Evolutionary conservation across 441 rosid genomes (phyloP).

Genomic region (Mallotus japonicus): DNA sequence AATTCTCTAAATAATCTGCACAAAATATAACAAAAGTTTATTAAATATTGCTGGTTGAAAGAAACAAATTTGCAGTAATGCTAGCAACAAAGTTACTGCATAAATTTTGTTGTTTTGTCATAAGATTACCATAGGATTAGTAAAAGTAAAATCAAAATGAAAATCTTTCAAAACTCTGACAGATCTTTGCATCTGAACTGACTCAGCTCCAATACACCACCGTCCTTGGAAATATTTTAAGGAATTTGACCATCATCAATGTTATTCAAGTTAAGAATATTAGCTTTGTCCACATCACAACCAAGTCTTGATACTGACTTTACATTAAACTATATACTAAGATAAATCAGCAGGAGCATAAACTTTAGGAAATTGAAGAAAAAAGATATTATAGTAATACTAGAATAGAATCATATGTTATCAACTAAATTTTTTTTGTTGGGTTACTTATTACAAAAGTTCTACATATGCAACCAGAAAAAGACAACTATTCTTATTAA

Average conservation of each 20-base stretch:
- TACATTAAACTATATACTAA: background rate
- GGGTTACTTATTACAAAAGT: background rate
- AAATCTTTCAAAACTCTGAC: background rate
- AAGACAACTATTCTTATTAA: background rate
- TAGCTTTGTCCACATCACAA: constrained; percentile 13
- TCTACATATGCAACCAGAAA: background rate
- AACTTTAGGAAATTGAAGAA: background rate
- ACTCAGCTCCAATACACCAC: background rate
- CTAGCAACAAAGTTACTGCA: no score
- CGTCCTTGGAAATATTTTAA: background rate
- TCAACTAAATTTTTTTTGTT: no score
- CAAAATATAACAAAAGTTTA: background rate
- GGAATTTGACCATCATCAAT: background rate
- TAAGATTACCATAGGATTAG: no score
- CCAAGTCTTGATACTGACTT: constrained; percentile 3
- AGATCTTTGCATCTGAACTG: background rate
- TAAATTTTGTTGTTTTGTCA: no score
- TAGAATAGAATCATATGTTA: no score
- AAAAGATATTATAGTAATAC: background rate
- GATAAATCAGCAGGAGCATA: background rate
- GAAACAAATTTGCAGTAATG: background rate
- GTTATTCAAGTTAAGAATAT: background rate
- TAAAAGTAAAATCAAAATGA: background rate
- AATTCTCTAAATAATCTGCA: constrained; percentile 15
- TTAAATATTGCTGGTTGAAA: background rate